phyloP scores from a whole-genome alignment of 2,329 filamentous ascomycete genomes.

The Aspergillus proliferans region DNA sequence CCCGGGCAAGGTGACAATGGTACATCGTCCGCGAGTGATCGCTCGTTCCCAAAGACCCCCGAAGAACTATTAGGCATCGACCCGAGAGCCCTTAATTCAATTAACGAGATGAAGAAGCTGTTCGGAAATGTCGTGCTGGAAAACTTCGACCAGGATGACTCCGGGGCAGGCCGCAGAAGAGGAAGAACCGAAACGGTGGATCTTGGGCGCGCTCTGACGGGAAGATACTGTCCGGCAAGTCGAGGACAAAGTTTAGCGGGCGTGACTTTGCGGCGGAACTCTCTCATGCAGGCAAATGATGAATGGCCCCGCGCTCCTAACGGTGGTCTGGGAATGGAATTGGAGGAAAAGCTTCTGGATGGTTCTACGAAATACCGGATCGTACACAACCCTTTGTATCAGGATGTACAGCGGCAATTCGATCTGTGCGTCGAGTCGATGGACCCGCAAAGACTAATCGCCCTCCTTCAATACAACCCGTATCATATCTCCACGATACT shows the following conservation, averaged over 20 bases:
- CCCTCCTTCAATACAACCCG: slow-evolving; percentile 66
- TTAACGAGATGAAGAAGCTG: slow-evolving; percentile 81
- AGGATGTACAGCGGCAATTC: slow-evolving; percentile 68
- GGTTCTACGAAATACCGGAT: slow-evolving; percentile 70
- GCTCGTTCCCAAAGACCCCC: slow-evolving; percentile 30
- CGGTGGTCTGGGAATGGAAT: slow-evolving; percentile 77
- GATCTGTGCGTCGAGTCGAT: slow-evolving; percentile 71
- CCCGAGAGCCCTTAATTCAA: slow-evolving; percentile 70
- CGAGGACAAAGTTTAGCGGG: slow-evolving; percentile 62
- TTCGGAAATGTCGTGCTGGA: slow-evolving; percentile 63
- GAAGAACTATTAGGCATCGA: slow-evolving; percentile 56
- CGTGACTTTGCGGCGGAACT: slow-evolving; percentile 67
- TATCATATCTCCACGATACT: slow-evolving; percentile 94
- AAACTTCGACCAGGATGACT: slow-evolving; percentile 46
- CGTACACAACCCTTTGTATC: slow-evolving; percentile 67
- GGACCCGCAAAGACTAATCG: slow-evolving; percentile 76
- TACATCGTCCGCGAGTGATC: slow-evolving; percentile 28
- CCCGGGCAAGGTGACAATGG: slow-evolving; percentile 11
- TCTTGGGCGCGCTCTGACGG: slow-evolving; percentile 51
- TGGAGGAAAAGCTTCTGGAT: slow-evolving; percentile 49
- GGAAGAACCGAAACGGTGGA: slow-evolving; percentile 46
- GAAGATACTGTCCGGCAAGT: slow-evolving; percentile 48
- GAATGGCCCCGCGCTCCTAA: slow-evolving; percentile 76
- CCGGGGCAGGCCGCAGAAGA: slow-evolving; percentile 44
- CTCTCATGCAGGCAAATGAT: slow-evolving; percentile 80